Conservation (phyloP, 163 green algal species). For the Chloromonas sp. region DNA sequence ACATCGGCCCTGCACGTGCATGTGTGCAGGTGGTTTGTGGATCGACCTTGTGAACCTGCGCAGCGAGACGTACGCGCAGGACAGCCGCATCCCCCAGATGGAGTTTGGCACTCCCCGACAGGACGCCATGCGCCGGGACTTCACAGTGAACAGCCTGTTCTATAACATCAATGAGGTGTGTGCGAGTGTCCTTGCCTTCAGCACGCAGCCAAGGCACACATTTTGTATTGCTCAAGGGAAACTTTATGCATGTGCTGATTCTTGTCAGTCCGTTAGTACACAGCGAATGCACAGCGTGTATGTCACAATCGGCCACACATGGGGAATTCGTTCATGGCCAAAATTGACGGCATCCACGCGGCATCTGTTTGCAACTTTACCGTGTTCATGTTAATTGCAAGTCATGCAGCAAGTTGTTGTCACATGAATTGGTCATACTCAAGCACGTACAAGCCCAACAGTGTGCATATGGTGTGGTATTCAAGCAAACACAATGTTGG, state of each 20-base stretch:
- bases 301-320: too few relatives aligned
- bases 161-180: constrained; percentile 89
- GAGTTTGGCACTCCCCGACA: constrained; percentile 76
- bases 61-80: constrained; percentile 84
- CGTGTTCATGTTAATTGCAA: too few relatives aligned
- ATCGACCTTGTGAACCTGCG: constrained; percentile 94
- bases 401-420: too few relatives aligned
- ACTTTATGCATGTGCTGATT: neutral
- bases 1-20: neutral
- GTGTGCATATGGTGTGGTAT: neutral
- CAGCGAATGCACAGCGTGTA: neutral
- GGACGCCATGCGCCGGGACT: constrained; percentile 44
- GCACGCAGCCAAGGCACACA: neutral
- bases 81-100: constrained; percentile 86
- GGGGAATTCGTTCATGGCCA: too few relatives aligned
- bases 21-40: constrained; percentile 53
- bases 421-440: too few relatives aligned
- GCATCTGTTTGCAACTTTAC: too few relatives aligned
- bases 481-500: neutral
- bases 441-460: too few relatives aligned
- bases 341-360: too few relatives aligned
- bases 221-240: neutral
- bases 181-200: neutral
- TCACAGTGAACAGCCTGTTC: constrained; percentile 95
- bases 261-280: neutral